phyloP scores from a whole-genome alignment of 2,329 filamentous ascomycete genomes.

The Diaporthe ampelina region DNA sequence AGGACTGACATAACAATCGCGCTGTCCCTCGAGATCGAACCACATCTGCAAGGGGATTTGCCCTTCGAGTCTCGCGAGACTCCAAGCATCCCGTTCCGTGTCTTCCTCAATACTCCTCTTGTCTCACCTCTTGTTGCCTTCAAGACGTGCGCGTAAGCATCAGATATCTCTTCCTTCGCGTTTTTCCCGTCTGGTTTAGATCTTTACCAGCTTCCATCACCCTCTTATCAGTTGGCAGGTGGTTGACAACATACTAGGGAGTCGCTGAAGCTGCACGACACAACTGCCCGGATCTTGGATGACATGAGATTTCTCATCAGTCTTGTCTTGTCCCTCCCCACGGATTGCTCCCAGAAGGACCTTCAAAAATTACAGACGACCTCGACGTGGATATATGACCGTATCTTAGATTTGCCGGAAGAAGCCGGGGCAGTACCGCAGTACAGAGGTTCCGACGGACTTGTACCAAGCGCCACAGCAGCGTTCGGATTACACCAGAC shows the following conservation, averaged over 20 bases:
- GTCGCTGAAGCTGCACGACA: constrained; percentile 59
- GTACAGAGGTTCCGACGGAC: background rate
- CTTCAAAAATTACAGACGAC: constrained; percentile 56
- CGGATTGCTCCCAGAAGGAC: constrained; percentile 51
- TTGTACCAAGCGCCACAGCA: constrained; percentile 15
- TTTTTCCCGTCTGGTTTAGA: background rate
- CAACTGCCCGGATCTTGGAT: constrained; percentile 65
- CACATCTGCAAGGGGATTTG: constrained; percentile 56
- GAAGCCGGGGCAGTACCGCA: constrained; percentile 35
- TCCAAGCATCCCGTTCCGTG: constrained; percentile 55
- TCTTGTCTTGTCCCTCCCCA: constrained; percentile 57
- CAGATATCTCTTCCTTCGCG: background rate
- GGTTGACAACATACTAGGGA: constrained; percentile 42
- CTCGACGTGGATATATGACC: constrained; percentile 56
- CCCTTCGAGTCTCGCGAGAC: constrained; percentile 59
- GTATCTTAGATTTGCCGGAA: constrained; percentile 51
- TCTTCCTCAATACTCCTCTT: constrained; percentile 63
- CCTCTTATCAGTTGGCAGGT: background rate
- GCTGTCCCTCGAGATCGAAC: constrained; percentile 60
- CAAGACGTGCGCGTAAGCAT: constrained; percentile 51
- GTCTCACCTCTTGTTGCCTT: constrained; percentile 59
- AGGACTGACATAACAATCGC: constrained; percentile 64
- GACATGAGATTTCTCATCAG: constrained; percentile 63
- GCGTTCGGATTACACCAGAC: background rate
- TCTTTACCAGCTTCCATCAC: background rate